Evolutionary conservation across 176 grass and related monocot genomes (phyloP), one percentile per base, ranked within the genome.

Genomic region (Musa acuminata): DNA sequence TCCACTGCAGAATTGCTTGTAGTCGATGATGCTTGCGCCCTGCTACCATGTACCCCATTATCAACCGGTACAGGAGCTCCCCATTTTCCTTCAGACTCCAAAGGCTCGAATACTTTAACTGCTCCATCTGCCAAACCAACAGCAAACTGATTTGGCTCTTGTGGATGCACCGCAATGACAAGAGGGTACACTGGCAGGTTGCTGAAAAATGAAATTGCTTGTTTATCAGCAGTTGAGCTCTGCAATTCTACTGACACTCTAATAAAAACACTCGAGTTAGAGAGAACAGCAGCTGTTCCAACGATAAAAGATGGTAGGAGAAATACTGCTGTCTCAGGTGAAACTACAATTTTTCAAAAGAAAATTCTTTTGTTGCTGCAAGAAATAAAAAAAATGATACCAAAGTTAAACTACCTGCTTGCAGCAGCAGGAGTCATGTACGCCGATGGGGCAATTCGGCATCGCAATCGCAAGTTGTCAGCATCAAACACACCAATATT

Each of bases 101-200:
- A 83, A 0, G 94, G 94, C 51, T 97, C 94, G 58, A 97, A 63
- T 58, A 97, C 94, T 87, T 93, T 93, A 76, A 90, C 84, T 0
- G 76, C 79, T 50, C 94, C 94, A 85, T 97, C 94, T 25, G 90
- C 83, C 71, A 93, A 82, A 52, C 94, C 94, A 2, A 97, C 76
- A 14, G 94, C 94, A 16, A 97, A 97, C 69, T 97, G 94, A 82
- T 89, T 93, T 72, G 94, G 82, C 76, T 97, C 94, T 68, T 91
- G 76, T 0, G 94, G 94, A 70, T 97, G 94, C 43, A 86, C 90
- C 0, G 90, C 90, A 16, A 97, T 64, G 9, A 87, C 87, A 76
- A 87, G 81, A 19, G 94, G 85, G 75, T 87, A 81, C 35, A 88
- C 59, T 20, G 57, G 74, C 10, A 81, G 81, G 78, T 90, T 91